These are phyloP conservation scores for Sherardia arvensis DNA, from an alignment of 257 asterid species.

Conservation along the genomic window DNA sequence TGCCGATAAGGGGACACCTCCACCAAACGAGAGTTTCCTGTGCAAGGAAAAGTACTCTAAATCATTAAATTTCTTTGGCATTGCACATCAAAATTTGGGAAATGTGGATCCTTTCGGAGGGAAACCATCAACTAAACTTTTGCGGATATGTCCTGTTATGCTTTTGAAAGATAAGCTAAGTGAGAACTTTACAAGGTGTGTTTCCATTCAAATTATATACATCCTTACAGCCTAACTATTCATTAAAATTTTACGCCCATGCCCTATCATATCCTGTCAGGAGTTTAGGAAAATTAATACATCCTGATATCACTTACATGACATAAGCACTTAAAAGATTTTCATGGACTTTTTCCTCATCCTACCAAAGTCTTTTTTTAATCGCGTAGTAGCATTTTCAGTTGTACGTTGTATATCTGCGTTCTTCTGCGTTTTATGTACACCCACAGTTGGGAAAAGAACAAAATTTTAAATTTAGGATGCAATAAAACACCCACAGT, in stretches of 20 bases:
- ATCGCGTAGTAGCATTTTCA: not conserved
- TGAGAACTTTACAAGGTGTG: conserved; percentile 48
- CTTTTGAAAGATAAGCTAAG: conserved; percentile 41
- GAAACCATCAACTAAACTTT: conserved; percentile 26
- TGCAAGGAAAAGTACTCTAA: conserved; percentile 51
- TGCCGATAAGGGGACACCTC: conserved; percentile 33
- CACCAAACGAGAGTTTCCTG: conserved; percentile 68
- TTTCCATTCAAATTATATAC: not conserved
- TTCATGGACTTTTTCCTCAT: not conserved
- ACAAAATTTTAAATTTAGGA: not conserved
- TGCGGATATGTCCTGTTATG: conserved; percentile 57
- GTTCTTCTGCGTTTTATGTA: too few species aligned
- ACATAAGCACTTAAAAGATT: not conserved
- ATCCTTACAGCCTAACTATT: not conserved
- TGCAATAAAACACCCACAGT: not conserved
- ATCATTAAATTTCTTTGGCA: conserved; percentile 39
- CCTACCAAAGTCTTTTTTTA: not conserved
- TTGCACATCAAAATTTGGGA: conserved; percentile 31
- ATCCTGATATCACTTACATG: not conserved
- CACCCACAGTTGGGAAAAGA: not conserved
- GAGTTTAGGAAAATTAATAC: not conserved
- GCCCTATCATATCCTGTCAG: not conserved
- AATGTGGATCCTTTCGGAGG: conserved; percentile 29
- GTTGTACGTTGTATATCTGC: not conserved
- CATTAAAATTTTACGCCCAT: not conserved